Evolutionary conservation across 306 rosid genomes (phyloP).

Genomic region (Styphnolobium japonicum): DNA sequence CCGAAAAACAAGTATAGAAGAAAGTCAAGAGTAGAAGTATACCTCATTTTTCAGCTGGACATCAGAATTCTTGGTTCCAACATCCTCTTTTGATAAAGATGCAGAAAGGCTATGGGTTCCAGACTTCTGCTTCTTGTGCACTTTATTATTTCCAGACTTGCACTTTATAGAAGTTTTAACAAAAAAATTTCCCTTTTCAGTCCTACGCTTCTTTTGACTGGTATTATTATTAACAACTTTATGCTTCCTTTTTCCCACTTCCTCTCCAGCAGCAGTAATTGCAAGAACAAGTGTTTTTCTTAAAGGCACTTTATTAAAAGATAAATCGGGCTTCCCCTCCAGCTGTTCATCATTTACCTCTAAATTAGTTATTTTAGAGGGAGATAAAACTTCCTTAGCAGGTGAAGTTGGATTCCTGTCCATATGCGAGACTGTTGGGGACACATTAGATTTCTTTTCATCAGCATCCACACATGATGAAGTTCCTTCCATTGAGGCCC

Average conservation of each 20-base stretch:
- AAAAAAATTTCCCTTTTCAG: constrained; percentile 59
- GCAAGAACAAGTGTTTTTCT: constrained; percentile 71
- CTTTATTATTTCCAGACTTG: constrained; percentile 54
- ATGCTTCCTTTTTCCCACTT: constrained; percentile 66
- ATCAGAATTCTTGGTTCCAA: constrained; percentile 53
- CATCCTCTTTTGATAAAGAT: constrained; percentile 48
- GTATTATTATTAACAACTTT: constrained; percentile 38
- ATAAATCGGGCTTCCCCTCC: constrained; percentile 47
- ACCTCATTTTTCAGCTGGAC: constrained; percentile 71
- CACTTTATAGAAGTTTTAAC: constrained; percentile 40
- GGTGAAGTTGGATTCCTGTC: constrained; percentile 50
- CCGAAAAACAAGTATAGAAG: too few species aligned
- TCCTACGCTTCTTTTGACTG: constrained; percentile 65
- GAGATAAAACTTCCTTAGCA: constrained; percentile 47
- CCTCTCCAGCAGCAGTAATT: constrained; percentile 47
- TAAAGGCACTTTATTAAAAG: constrained; percentile 43
- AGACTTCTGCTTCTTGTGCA: constrained; percentile 64
- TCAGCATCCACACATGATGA: constrained; percentile 54
- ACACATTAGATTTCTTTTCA: constrained; percentile 41
- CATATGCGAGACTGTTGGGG: constrained; percentile 38
- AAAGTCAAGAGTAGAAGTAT: neutral
- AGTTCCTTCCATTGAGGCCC: constrained; percentile 46
- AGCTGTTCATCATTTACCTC: constrained; percentile 49
- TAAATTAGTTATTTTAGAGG: constrained; percentile 43
- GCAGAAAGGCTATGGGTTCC: constrained; percentile 46